phyloP scores from a whole-genome alignment of 441 rosid genomes.

The Dalechampia spathulata region DNA sequence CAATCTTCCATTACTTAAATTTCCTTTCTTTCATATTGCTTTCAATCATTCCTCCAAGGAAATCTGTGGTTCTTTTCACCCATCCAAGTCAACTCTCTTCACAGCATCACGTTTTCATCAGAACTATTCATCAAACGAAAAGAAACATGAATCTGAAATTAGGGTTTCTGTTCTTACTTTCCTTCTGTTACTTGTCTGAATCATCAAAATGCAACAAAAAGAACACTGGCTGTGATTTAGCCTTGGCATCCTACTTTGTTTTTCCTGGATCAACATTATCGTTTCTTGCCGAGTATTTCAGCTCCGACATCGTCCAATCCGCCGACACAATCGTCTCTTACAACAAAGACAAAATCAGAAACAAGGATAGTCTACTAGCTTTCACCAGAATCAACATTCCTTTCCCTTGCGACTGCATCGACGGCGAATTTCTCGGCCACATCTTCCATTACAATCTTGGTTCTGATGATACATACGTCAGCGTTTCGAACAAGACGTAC shows the following conservation, averaged over 20 bases:
- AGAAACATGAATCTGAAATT: too few relatives aligned
- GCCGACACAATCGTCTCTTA: slow-evolving; percentile 21
- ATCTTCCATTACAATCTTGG: slow-evolving; percentile 24
- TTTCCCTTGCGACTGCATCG: slow-evolving; percentile 54
- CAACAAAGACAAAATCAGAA: slow-evolving; percentile 23
- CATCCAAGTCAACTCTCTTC: too few relatives aligned
- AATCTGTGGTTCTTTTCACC: too few relatives aligned
- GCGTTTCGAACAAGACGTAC: slow-evolving; percentile 23
- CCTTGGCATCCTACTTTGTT: slow-evolving; percentile 58
- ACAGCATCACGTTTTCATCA: too few relatives aligned
- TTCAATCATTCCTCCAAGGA: too few relatives aligned
- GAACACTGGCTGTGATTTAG: slow-evolving; percentile 39
- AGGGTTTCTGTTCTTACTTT: too few relatives aligned
- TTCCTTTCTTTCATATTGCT: too few relatives aligned
- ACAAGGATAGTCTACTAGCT: slow-evolving; percentile 21
- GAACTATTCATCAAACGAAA: too few relatives aligned
- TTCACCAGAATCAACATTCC: slow-evolving; percentile 38
- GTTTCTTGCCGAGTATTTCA: slow-evolving; percentile 26
- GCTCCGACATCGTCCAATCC: slow-evolving; percentile 10
- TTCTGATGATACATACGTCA: slow-evolving; percentile 23
- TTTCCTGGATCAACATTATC: slow-evolving; percentile 27
- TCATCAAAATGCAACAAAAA: too few relatives aligned
- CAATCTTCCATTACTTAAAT: too few relatives aligned
- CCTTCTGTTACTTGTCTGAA: too few relatives aligned
- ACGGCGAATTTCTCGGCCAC: slow-evolving; percentile 34